phyloP scores from a whole-genome alignment of 495 filamentous ascomycete species.

The Neurospora tetraspora region DNA sequence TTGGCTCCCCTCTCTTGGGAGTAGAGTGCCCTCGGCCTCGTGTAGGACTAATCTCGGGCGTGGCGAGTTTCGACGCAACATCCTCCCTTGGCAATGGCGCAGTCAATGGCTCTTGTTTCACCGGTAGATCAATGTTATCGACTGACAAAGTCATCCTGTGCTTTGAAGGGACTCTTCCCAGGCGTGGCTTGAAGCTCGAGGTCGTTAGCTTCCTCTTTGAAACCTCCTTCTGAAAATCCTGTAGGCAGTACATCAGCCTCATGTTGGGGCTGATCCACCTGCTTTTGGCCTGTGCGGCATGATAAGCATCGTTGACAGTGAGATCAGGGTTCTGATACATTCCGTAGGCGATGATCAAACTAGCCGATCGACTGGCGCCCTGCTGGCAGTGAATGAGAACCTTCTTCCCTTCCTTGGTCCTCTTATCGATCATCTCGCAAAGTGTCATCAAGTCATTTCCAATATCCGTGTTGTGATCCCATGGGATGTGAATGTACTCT shows the following conservation, averaged over 20 bases:
- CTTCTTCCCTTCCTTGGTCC: slow-evolving; percentile 68
- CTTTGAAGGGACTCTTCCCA: slow-evolving; percentile 36
- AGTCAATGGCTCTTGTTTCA: slow-evolving; percentile 36
- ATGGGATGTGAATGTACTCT: slow-evolving; percentile 91
- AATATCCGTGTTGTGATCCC: slow-evolving; percentile 98
- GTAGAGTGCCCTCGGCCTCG: slow-evolving; percentile 32
- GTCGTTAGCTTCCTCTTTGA: slow-evolving; percentile 38
- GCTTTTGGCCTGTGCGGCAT: slow-evolving; percentile 79
- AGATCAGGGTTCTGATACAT: slow-evolving; percentile 81
- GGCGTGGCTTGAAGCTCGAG: slow-evolving; percentile 35
- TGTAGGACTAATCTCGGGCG: slow-evolving; percentile 20
- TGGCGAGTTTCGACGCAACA: slow-evolving; percentile 8
- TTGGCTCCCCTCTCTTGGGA: slow-evolving; percentile 31
- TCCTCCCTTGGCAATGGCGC: slow-evolving; percentile 41
- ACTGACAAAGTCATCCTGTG: slow-evolving; percentile 44
- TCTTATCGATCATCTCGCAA: slow-evolving; percentile 79
- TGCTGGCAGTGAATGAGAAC: slow-evolving; percentile 93
- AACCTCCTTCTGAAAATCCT: slow-evolving; percentile 75
- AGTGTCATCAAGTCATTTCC: slow-evolving; percentile 71
- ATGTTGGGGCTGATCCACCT: slow-evolving; percentile 98
- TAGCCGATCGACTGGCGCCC: slow-evolving; percentile 93
- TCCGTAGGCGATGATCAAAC: slow-evolving; percentile 91
- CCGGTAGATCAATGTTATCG: slow-evolving; percentile 33
- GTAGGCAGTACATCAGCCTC: slow-evolving; percentile 93
- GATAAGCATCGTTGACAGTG: slow-evolving; percentile 88